Percentiles rank a stretch among this genome's conserved stretches.
These are phyloP conservation scores for Xylaria curta DNA, from an alignment of 495 filamentous ascomycete species.

Conservation along the genomic window DNA sequence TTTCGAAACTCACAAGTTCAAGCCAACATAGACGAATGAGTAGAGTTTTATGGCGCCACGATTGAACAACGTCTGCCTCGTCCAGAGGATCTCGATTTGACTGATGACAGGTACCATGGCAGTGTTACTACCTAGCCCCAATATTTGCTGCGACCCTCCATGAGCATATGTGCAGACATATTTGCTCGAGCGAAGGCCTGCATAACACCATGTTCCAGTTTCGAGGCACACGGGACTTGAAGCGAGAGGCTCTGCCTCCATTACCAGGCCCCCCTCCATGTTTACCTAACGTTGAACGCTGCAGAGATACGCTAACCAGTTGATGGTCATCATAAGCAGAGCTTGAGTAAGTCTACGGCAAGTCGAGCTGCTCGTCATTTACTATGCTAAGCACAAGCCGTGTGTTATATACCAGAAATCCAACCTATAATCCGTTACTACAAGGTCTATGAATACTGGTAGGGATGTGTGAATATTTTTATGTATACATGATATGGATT, in stretches of 20 bases:
- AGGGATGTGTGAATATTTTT: neutral
- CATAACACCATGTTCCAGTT: conserved; percentile 13
- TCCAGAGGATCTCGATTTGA: conserved; percentile 18
- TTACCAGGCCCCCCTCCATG: neutral
- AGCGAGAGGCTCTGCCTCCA: conserved; percentile 26
- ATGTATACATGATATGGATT: no score
- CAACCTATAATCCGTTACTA: neutral
- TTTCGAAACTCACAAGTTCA: neutral
- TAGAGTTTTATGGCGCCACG: neutral
- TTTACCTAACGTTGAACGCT: neutral
- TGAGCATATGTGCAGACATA: neutral
- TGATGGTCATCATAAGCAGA: neutral
- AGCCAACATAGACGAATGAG: neutral
- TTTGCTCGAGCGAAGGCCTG: conserved; percentile 3
- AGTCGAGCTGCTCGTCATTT: neutral
- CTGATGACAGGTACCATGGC: neutral
- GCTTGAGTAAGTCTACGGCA: neutral
- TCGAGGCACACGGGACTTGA: conserved; percentile 17
- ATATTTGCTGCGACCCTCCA: conserved; percentile 13
- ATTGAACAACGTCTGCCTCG: neutral
- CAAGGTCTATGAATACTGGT: neutral
- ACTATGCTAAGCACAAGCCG: neutral
- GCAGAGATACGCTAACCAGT: conserved; percentile 9
- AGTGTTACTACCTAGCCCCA: conserved; percentile 2
- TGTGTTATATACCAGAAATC: neutral